Conservation (phyloP, 2,329 filamentous ascomycete genomes). For the Hypoxylon sp. region DNA sequence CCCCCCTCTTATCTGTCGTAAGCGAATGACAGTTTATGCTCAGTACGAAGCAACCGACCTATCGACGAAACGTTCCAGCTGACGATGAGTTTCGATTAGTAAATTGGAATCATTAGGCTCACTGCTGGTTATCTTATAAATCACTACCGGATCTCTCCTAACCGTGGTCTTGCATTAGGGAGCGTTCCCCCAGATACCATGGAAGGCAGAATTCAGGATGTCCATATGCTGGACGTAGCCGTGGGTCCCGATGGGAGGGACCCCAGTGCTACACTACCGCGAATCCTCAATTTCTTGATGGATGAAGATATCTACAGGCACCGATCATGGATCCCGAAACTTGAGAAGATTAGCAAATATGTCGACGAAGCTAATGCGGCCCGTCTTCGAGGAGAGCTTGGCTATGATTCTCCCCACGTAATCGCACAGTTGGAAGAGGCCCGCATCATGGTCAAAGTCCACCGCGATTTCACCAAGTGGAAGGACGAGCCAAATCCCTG, state of each 20-base stretch:
- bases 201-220: conserved; percentile 1
- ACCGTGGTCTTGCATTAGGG: neutral
- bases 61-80: conserved; percentile 20
- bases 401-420: conserved; percentile 43
- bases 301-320: conserved; percentile 64
- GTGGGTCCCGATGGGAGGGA: conserved; percentile 53
- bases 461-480: conserved; percentile 40
- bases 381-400: conserved; percentile 48
- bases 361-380: conserved; percentile 52
- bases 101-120: conserved; percentile 22
- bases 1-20: conserved; percentile 28
- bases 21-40: conserved; percentile 11
- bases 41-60: conserved; percentile 19
- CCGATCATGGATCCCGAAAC: conserved; percentile 46
- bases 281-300: conserved; percentile 62
- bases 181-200: conserved; percentile 3
- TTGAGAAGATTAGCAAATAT: conserved; percentile 57
- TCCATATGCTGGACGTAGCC: neutral
- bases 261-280: conserved; percentile 56
- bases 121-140: conserved; percentile 17
- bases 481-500: conserved; percentile 43
- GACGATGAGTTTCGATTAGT: conserved; percentile 32
- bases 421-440: conserved; percentile 46
- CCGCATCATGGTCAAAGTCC: conserved; percentile 46
- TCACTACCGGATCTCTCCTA: conserved; percentile 5